phyloP scores from a whole-genome alignment of 106 monocot genomes.

The Hemerocallis citrina region DNA sequence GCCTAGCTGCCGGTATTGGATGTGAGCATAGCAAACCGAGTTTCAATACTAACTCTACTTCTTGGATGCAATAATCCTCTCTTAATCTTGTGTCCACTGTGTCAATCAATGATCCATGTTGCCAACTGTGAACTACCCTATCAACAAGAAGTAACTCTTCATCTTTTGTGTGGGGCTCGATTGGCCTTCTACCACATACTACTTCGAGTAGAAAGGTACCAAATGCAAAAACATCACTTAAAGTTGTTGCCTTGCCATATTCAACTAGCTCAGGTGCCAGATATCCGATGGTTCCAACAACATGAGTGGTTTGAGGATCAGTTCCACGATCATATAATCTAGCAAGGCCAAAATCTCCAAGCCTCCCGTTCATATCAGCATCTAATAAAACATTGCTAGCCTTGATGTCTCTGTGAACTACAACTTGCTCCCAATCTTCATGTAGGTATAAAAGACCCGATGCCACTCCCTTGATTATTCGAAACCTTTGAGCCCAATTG shows the following conservation, averaged over 20 bases:
- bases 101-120: not conserved
- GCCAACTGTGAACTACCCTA: conserved; percentile 11
- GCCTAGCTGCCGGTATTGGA: conserved; percentile 9
- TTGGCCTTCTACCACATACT: conserved; percentile 13
- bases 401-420: conserved; percentile 17
- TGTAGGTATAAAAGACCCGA: conserved; percentile 8
- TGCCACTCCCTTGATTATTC: conserved; percentile 7
- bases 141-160: conserved; percentile 12
- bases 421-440: conserved; percentile 13
- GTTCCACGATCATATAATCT: conserved; percentile 11
- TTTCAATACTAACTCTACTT: conserved; percentile 19
- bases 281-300: conserved; percentile 18
- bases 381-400: conserved; percentile 19
- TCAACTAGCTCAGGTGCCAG: conserved; percentile 12
- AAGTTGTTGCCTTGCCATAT: conserved; percentile 13
- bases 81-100: conserved; percentile 2
- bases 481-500: conserved; percentile 6
- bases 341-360: conserved; percentile 13
- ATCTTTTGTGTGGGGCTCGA: not conserved
- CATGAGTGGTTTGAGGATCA: no score
- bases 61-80: not conserved
- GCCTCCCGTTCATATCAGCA: conserved; percentile 11
- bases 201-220: conserved; percentile 16
- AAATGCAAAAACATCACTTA: conserved; percentile 16
- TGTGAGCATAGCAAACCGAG: conserved; percentile 17